phyloP scores from a whole-genome alignment of 768 basidiomycete genomes.

The Mycena kentingensis region DNA sequence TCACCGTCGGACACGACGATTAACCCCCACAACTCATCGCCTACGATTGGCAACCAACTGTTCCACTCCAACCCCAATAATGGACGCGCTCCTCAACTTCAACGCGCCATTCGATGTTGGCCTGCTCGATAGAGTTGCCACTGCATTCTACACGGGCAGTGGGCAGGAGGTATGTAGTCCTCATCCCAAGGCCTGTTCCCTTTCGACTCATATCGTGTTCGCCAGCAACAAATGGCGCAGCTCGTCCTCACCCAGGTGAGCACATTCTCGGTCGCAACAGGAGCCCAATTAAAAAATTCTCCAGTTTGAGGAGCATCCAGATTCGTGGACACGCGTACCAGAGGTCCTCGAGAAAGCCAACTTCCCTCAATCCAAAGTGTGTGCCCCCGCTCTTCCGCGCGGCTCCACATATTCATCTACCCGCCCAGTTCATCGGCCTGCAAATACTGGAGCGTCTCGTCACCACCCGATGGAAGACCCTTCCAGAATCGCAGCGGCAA shows the following conservation, averaged over 20 bases:
- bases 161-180: slow-evolving; percentile 69
- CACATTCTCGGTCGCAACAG: too few relatives aligned
- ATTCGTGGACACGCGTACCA: slow-evolving; percentile 97
- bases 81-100: slow-evolving; percentile 88
- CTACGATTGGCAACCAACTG: not conserved
- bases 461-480: slow-evolving; percentile 90
- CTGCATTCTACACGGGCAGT: slow-evolving; percentile 83
- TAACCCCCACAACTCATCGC: too few relatives aligned
- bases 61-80: not conserved
- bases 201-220: not conserved
- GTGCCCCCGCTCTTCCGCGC: slow-evolving; percentile 9
- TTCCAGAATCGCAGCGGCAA: slow-evolving; percentile 47
- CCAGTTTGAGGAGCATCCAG: slow-evolving; percentile 97
- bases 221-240: slow-evolving; percentile 93
- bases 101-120: slow-evolving; percentile 89
- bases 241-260: slow-evolving; percentile 89
- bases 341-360: slow-evolving; percentile 84
- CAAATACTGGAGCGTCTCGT: slow-evolving; percentile 97
- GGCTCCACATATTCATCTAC: too few relatives aligned
- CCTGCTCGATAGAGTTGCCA: slow-evolving; percentile 91
- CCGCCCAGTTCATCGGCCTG: slow-evolving; percentile 83
- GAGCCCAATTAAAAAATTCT: too few relatives aligned
- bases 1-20: too few relatives aligned
- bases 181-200: slow-evolving; percentile 14
- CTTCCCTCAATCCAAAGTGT: slow-evolving; percentile 85